These are phyloP conservation scores for Handroanthus guayacan DNA, from an alignment of 257 asterid species.

Conservation along the genomic window DNA sequence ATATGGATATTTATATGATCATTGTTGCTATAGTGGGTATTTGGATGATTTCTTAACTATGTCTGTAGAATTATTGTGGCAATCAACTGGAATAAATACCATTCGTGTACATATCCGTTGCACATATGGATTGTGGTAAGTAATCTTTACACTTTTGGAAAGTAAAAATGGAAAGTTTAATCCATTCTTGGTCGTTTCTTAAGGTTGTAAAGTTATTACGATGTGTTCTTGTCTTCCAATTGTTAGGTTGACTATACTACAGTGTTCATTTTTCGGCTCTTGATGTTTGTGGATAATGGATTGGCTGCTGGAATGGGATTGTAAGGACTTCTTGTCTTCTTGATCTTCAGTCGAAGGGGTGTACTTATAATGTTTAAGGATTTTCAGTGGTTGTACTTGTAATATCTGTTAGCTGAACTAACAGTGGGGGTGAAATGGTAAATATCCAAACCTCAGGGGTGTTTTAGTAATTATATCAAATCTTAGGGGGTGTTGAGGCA, in stretches of 20 bases:
- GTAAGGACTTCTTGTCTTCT: constrained; percentile 55
- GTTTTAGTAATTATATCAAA: no score
- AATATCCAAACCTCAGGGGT: no score
- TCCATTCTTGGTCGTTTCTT: constrained; percentile 25
- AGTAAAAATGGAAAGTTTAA: background rate
- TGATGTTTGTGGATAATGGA: constrained; percentile 97
- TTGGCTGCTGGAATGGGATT: constrained; percentile 98
- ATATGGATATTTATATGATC: constrained; percentile 1
- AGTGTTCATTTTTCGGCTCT: constrained; percentile 85
- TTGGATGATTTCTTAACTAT: constrained; percentile 48
- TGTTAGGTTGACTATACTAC: constrained; percentile 84
- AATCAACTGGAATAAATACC: constrained; percentile 87
- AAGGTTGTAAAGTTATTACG: constrained; percentile 14
- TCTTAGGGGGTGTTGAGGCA: no score
- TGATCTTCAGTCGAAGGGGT: background rate
- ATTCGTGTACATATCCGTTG: constrained; percentile 75
- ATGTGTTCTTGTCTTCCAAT: constrained; percentile 25
- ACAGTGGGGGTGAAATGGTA: no score
- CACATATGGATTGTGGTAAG: constrained; percentile 99
- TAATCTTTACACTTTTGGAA: constrained; percentile 12
- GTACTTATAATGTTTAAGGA: no score
- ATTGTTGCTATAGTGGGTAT: constrained; percentile 20
- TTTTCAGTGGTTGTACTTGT: no score
- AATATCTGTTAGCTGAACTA: no score
- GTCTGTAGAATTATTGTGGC: constrained; percentile 78